A percentile compares a stretch with the other conserved stretches of the same genome.
phyloP scores from a whole-genome alignment of 768 basidiomycete species.

The Lactarius deliciosus region DNA sequence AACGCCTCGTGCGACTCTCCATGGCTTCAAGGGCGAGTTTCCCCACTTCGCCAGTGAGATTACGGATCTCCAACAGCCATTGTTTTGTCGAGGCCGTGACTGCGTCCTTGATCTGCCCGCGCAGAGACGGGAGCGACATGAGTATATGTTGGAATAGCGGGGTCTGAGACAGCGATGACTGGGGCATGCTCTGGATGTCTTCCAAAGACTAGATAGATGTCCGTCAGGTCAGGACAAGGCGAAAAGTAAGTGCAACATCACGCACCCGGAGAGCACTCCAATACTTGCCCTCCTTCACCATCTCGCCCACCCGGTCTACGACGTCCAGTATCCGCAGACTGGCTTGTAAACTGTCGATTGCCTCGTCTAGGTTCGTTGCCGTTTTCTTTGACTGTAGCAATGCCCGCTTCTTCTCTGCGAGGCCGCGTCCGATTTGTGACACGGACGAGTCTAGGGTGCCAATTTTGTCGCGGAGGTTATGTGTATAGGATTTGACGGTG shows the following conservation, averaged over 20 bases:
- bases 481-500: constrained; percentile 94
- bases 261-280: constrained; percentile 95
- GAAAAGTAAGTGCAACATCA: constrained; percentile 32
- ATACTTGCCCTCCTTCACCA: constrained; percentile 92
- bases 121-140: constrained; percentile 87
- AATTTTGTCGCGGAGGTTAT: constrained; percentile 89
- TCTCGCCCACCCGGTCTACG: constrained; percentile 86
- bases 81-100: constrained; percentile 95
- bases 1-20: constrained; percentile 78
- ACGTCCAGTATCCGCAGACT: constrained; percentile 91
- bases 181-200: constrained; percentile 88
- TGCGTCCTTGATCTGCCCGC: constrained; percentile 85
- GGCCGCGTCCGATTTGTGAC: constrained; percentile 78
- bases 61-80: constrained; percentile 94
- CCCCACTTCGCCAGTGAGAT: constrained; percentile 83
- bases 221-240: constrained; percentile 29
- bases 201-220: constrained; percentile 80
- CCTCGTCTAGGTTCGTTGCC: constrained; percentile 92
- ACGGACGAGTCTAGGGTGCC: constrained; percentile 86
- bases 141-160: constrained; percentile 91
- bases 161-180: constrained; percentile 86
- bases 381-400: constrained; percentile 90
- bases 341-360: constrained; percentile 92
- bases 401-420: constrained; percentile 92
- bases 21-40: constrained; percentile 86